These are phyloP conservation scores for Phytopythium mirpurense DNA, from an alignment of 352 stramenopile species.

Conservation along the genomic window DNA sequence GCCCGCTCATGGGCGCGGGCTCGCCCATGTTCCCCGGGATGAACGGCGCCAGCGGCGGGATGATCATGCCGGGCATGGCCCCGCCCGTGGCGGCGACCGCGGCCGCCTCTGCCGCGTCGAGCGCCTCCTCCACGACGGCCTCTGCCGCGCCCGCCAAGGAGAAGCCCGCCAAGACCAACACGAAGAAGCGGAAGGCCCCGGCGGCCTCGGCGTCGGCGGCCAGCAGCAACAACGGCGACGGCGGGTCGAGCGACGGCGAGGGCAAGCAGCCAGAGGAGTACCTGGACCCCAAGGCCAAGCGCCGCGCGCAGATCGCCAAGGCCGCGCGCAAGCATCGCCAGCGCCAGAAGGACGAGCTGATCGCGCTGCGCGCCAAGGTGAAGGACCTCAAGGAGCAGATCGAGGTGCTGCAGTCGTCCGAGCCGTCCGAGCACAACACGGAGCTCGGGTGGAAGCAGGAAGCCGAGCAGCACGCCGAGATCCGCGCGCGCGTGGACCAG, in stretches of 20 bases:
- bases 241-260: conserved; percentile 35
- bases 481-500: conserved; percentile 82
- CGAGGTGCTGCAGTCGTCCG: conserved; percentile 82
- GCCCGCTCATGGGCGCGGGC: conserved; percentile 58
- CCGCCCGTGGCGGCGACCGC: conserved; percentile 11
- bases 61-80: conserved; percentile 10
- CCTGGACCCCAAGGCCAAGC: conserved; percentile 82
- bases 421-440: conserved; percentile 87
- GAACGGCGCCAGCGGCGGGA: conserved; percentile 13
- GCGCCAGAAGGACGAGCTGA: conserved; percentile 86
- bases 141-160: conserved; percentile 25
- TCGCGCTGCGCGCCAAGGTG: conserved; percentile 79
- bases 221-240: conserved; percentile 26
- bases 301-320: conserved; percentile 85
- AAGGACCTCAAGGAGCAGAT: conserved; percentile 90
- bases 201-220: conserved; percentile 23
- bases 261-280: conserved; percentile 75
- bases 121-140: neutral
- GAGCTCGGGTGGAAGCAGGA: conserved; percentile 88
- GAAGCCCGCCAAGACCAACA: conserved; percentile 33
- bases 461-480: conserved; percentile 84
- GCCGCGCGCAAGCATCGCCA: conserved; percentile 83
- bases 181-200: conserved; percentile 74
- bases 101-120: conserved; percentile 9
- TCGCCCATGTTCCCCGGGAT: conserved; percentile 63